Conservation (phyloP, 495 filamentous ascomycete genomes). For the Amorphotheca resinae region DNA sequence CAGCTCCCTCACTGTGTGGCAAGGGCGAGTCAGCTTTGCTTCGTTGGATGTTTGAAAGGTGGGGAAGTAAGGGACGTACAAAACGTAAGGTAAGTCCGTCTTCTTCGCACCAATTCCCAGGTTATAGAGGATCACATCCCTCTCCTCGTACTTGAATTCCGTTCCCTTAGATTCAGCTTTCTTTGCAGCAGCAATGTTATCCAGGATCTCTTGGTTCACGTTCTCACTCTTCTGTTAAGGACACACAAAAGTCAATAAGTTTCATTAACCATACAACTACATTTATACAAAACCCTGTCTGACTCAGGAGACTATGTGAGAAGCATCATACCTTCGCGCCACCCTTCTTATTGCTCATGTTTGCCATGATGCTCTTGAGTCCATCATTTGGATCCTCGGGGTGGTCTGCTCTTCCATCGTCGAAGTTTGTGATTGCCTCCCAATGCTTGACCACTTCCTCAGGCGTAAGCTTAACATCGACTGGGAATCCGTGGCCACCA, state of each 20-base stretch:
- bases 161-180: slow-evolving; percentile 57
- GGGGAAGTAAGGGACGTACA: slow-evolving; percentile 22
- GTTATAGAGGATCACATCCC: slow-evolving; percentile 90
- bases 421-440: slow-evolving; percentile 73
- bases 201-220: slow-evolving; percentile 37
- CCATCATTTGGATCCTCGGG: slow-evolving; percentile 68
- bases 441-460: slow-evolving; percentile 72
- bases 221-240: slow-evolving; percentile 23
- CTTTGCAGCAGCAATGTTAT: slow-evolving; percentile 69
- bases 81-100: slow-evolving; percentile 77
- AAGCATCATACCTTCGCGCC: slow-evolving; percentile 19
- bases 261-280: slow-evolving; percentile 20
- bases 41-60: neutral
- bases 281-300: slow-evolving; percentile 17
- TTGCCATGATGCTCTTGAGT: slow-evolving; percentile 79
- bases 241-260: slow-evolving; percentile 15
- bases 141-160: slow-evolving; percentile 69
- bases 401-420: slow-evolving; percentile 82
- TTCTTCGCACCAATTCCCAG: slow-evolving; percentile 90
- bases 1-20: slow-evolving; percentile 56
- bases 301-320: neutral
- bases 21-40: neutral
- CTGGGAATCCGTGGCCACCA: slow-evolving; percentile 84
- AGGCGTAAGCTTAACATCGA: slow-evolving; percentile 76
- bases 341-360: slow-evolving; percentile 61